These are phyloP conservation scores for Pythium insidiosum DNA, from an alignment of 352 stramenopile species.

Conservation along the genomic window DNA sequence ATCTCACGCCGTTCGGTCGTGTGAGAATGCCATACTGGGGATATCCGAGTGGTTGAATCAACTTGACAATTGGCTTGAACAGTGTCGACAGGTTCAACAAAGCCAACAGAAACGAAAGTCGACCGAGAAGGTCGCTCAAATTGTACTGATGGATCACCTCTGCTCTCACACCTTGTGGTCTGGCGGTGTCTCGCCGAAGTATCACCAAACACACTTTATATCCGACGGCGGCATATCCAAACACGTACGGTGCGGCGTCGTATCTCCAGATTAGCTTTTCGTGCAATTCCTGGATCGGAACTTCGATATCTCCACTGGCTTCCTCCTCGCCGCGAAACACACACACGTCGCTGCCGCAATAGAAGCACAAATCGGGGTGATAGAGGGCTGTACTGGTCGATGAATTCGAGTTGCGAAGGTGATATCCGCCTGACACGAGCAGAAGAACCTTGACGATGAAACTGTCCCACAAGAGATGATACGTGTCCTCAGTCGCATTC, in stretches of 20 bases:
- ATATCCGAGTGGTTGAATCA: constrained; percentile 4
- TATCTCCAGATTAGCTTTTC: constrained; percentile 18
- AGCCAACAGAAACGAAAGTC: constrained; percentile 17
- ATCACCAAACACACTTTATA: constrained; percentile 11
- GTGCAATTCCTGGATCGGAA: constrained; percentile 13
- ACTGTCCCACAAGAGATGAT: constrained; percentile 7
- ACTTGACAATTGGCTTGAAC: constrained; percentile 4
- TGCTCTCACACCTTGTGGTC: constrained; percentile 6
- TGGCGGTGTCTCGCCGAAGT: constrained; percentile 11
- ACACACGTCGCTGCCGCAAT: constrained; percentile 5
- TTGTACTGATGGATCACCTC: constrained; percentile 17
- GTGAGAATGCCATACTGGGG: constrained; percentile 1
- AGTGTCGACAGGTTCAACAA: constrained; percentile 23
- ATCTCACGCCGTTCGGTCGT: constrained; percentile 1
- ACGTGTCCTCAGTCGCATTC: constrained; percentile 5
- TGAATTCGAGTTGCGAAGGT: constrained; percentile 3
- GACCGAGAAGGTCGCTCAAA: constrained; percentile 8
- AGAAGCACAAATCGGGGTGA: constrained; percentile 9
- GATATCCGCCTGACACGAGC: not conserved
- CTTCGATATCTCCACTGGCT: constrained; percentile 3
- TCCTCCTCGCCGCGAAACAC: constrained; percentile 10
- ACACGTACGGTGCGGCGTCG: constrained; percentile 14
- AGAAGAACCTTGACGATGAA: constrained; percentile 2
- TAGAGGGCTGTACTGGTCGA: not conserved
- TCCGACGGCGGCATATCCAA: constrained; percentile 21